Conservation (phyloP, 1,139 yeast genomes). For the Nakaseomyces sp. region DNA sequence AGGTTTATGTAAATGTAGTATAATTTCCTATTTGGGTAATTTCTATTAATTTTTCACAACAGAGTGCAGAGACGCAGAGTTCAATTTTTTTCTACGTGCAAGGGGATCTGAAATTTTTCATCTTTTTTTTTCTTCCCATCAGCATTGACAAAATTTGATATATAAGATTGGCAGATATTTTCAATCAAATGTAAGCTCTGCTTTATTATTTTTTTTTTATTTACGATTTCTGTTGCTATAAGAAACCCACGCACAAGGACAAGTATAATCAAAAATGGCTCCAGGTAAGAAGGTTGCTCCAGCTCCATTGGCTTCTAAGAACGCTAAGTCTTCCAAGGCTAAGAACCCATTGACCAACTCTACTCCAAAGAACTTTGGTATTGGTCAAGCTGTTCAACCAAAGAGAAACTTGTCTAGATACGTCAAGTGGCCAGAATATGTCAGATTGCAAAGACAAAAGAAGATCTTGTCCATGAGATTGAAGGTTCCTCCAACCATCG, state of each 20-base stretch:
- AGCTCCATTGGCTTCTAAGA: conserved; percentile 62
- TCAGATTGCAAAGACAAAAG: conserved; percentile 95
- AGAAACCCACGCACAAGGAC: conserved; percentile 4
- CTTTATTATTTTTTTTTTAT: neutral
- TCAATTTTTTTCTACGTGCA: too few species aligned
- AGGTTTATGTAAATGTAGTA: too few species aligned
- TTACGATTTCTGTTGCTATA: neutral
- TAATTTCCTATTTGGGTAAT: neutral
- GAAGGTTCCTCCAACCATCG: conserved; percentile 96
- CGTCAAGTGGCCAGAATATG: conserved; percentile 98
- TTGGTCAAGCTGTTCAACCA: conserved; percentile 93
- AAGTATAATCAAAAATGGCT: conserved; percentile 38
- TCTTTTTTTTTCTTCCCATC: too few species aligned
- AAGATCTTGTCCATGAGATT: conserved; percentile 89
- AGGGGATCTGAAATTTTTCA: too few species aligned
- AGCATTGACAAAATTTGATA: neutral
- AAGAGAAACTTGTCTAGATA: conserved; percentile 92
- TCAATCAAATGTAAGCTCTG: too few species aligned
- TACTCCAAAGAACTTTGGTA: conserved; percentile 89
- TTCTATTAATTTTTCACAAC: too few species aligned
- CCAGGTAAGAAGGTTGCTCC: conserved; percentile 83
- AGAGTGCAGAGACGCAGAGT: too few species aligned
- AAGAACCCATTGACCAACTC: conserved; percentile 77
- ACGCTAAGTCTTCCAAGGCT: conserved; percentile 37
- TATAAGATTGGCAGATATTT: neutral